These are phyloP conservation scores for Datisca glomerata DNA, from an alignment of 306 rosid genomes.

Conservation along the genomic window DNA sequence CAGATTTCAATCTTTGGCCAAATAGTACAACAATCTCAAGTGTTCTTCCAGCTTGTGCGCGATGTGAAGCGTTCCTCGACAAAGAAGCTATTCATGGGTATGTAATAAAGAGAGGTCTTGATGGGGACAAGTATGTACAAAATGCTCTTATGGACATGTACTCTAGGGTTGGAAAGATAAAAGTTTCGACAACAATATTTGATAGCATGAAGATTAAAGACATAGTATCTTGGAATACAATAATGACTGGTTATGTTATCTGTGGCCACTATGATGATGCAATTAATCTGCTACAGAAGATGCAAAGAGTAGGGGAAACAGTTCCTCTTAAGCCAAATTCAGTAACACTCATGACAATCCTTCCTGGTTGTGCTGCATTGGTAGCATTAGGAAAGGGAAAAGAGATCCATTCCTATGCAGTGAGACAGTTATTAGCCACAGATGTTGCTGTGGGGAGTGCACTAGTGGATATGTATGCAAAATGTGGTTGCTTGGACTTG, in stretches of 20 bases:
- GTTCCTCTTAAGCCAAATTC: conserved; percentile 50
- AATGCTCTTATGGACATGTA: conserved; percentile 86
- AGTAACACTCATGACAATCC: conserved; percentile 70
- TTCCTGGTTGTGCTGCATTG: conserved; percentile 71
- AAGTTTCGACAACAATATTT: conserved; percentile 43
- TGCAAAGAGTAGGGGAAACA: conserved; percentile 30
- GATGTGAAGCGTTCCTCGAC: conserved; percentile 26
- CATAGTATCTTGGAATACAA: conserved; percentile 78
- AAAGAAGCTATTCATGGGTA: conserved; percentile 61
- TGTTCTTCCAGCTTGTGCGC: conserved; percentile 59
- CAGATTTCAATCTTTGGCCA: conserved; percentile 24
- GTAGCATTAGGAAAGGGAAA: conserved; percentile 63
- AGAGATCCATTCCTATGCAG: conserved; percentile 72
- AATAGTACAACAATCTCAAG: conserved; percentile 63
- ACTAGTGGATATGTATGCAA: conserved; percentile 81
- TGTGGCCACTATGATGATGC: conserved; percentile 51
- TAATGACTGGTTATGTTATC: conserved; percentile 64
- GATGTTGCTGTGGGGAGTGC: conserved; percentile 85
- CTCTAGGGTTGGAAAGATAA: conserved; percentile 50
- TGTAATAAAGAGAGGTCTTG: conserved; percentile 45
- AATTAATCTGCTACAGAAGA: conserved; percentile 41
- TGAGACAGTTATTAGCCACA: conserved; percentile 37
- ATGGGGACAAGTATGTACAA: conserved; percentile 51
- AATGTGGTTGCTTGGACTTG: conserved; percentile 63
- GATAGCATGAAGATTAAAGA: conserved; percentile 35